phyloP scores from a whole-genome alignment of 2,329 filamentous ascomycete genomes.

The Dendrostoma leiphaemia region DNA sequence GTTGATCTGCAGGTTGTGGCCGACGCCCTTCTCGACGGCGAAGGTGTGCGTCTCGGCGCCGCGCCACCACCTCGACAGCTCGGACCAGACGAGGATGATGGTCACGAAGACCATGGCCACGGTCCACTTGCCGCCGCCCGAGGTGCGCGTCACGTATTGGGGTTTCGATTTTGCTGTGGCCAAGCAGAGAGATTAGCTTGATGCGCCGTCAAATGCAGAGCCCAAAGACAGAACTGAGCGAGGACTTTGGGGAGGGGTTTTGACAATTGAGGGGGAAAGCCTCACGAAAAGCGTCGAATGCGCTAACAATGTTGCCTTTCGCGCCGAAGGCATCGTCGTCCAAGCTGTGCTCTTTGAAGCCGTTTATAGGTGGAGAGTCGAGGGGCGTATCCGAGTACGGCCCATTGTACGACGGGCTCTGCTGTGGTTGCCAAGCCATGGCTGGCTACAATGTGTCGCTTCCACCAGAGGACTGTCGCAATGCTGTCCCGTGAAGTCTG shows the following conservation, averaged over 20 bases:
- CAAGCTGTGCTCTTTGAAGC: conserved; percentile 67
- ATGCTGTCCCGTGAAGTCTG: not conserved
- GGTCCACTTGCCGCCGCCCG: conserved; percentile 91
- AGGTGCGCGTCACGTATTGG: conserved; percentile 81
- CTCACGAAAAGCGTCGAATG: conserved; percentile 97
- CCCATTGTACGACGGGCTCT: conserved; percentile 15
- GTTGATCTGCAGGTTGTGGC: conserved; percentile 88
- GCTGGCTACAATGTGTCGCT: not conserved
- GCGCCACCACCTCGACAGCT: conserved; percentile 78
- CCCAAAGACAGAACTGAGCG: not conserved
- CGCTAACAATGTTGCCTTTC: conserved; percentile 69
- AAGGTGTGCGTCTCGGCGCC: conserved; percentile 87
- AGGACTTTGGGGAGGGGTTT: not conserved
- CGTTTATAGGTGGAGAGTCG: conserved; percentile 63
- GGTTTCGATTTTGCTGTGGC: conserved; percentile 86
- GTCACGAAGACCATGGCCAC: conserved; percentile 76
- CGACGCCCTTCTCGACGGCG: conserved; percentile 87
- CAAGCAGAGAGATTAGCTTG: conserved; percentile 21
- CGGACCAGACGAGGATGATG: conserved; percentile 70
- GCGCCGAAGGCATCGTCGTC: conserved; percentile 80
- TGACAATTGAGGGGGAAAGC: conserved; percentile 10
- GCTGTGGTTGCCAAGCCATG: conserved; percentile 17
- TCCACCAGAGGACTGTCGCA: too few relatives aligned
- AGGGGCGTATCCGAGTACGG: conserved; percentile 12
- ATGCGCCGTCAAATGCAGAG: not conserved